Evolutionary conservation across 495 filamentous ascomycete genomes (phyloP).

Genomic region (Aspergillus ellipticus): DNA sequence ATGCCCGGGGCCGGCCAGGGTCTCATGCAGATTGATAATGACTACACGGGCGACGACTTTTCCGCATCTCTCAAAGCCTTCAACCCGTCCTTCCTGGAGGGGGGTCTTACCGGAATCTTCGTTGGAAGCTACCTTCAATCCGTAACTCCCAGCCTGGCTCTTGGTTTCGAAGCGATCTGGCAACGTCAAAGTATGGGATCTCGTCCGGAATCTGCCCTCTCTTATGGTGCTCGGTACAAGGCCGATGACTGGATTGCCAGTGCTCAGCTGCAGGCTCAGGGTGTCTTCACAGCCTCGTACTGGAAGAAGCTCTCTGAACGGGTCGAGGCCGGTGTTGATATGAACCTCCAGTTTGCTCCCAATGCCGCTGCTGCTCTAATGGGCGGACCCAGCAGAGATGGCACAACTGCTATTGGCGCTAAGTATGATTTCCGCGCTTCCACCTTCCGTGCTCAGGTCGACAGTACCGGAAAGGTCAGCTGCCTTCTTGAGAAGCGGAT

Average conservation of each 20-base stretch:
- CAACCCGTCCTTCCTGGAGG: constrained; percentile 90
- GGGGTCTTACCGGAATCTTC: constrained; percentile 88
- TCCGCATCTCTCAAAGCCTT: constrained; percentile 84
- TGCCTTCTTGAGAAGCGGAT: constrained; percentile 94
- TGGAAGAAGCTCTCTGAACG: constrained; percentile 93
- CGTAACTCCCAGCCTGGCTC: constrained; percentile 78
- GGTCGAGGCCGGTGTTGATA: constrained; percentile 92
- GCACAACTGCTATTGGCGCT: constrained; percentile 83
- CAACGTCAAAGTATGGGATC: constrained; percentile 73
- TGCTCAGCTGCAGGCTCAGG: constrained; percentile 77
- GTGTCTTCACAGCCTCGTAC: constrained; percentile 85
- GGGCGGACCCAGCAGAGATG: constrained; percentile 71
- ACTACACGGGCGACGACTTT: constrained; percentile 91
- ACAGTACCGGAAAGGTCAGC: constrained; percentile 88
- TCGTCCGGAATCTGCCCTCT: constrained; percentile 78
- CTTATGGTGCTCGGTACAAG: constrained; percentile 88
- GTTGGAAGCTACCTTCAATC: constrained; percentile 94
- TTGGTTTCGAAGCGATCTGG: constrained; percentile 93
- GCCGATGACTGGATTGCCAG: constrained; percentile 86
- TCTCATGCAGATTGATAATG: constrained; percentile 86
- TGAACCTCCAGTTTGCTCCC: constrained; percentile 82
- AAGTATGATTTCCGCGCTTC: constrained; percentile 98
- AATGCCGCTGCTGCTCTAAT: constrained; percentile 60
- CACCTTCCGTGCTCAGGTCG: constrained; percentile 91
- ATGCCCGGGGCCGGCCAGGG: constrained; percentile 60